Base-by-base conservation (phyloP, 352 stramenopile species). In the Phytopythium chamaehyphon region DNA sequence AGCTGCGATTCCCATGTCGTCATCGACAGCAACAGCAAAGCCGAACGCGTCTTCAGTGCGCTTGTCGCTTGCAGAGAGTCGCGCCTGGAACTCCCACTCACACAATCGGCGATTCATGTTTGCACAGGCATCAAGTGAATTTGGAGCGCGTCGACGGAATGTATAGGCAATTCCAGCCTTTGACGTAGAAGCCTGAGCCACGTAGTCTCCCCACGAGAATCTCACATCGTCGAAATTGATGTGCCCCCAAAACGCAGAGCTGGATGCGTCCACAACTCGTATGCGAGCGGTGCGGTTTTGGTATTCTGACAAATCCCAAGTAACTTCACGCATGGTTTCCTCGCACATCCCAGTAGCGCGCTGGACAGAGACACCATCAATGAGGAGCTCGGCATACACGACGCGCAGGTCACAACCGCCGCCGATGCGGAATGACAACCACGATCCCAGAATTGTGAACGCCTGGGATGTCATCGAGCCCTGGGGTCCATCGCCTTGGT, bases 181-280 rank as follows among this genome's bases (percentile, higher is more conserved):
- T 0, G 74, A 65, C 1, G 78, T 91, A 22, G 69, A 72, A 2
- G 75, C 49, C 57, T 95, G 83, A 6, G 61, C 55, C 10, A 84
- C 55, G 22, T 50, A 57, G 36, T 57, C 48, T 45, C 65, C 65
- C 96, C 95, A 98, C 50, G 75, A 88, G 58, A 98, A 98, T 2
- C 77, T 55, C 14, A 99, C 92, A 37, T 98, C 72, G 66, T 99
- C 96, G 38, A 98, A 95, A 62, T 97, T 98, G 53, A 99, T 98
- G 61, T 98, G 94, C 26, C 92, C 94, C 93, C 95, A 99, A 31
- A 82, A 71, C 0, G 66, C 54, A 43, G 63, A 88, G 16, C 76
- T 93, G 0, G 82, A 88, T 10, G 72, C 78, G 51, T 99, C 96
- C 6, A 98, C 95, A 18, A 98, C 90, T 28, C 93, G 76, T n/a